These are phyloP conservation scores for Ophiostoma fasciatum DNA, from an alignment of 2,329 filamentous ascomycete species.

Conservation along the genomic window DNA sequence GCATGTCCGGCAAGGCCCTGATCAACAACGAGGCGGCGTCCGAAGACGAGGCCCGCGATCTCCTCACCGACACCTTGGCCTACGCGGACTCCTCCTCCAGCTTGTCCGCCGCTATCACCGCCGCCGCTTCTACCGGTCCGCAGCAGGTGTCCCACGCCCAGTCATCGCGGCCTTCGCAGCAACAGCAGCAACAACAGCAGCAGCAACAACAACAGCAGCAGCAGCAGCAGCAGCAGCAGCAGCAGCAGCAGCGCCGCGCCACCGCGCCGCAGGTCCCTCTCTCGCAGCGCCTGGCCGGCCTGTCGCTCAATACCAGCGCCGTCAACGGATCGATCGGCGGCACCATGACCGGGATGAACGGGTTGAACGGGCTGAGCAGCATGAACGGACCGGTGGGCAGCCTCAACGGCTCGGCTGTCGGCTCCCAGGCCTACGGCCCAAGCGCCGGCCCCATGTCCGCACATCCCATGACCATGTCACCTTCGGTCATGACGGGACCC, in stretches of 20 bases:
- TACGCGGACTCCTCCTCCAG: constrained; percentile 62
- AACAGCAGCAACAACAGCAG: background rate
- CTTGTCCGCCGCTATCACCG: constrained; percentile 8
- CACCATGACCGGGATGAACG: background rate
- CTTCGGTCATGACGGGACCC: constrained; percentile 32
- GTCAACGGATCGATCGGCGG: constrained; percentile 27
- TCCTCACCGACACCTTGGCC: constrained; percentile 57
- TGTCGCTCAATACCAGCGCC: constrained; percentile 56
- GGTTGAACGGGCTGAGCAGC: too few species aligned
- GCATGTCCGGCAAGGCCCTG: constrained; percentile 52
- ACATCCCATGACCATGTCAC: constrained; percentile 37
- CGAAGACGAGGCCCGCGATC: constrained; percentile 55
- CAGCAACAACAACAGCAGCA: too few species aligned
- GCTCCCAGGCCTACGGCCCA: constrained; percentile 31
- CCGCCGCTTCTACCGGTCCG: background rate
- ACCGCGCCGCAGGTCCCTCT: constrained; percentile 61
- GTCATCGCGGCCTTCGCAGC: background rate
- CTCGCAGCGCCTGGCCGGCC: constrained; percentile 43
- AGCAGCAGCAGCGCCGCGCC: constrained; percentile 35
- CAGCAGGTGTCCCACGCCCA: background rate
- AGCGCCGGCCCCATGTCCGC: constrained; percentile 24
- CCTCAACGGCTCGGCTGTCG: constrained; percentile 19
- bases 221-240: constrained; percentile 13
- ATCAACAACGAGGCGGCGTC: constrained; percentile 55
- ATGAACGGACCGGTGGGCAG: too few species aligned